Base-by-base conservation (phyloP, 1,284 basidiomycete species). In the Irpex sp. region DNA sequence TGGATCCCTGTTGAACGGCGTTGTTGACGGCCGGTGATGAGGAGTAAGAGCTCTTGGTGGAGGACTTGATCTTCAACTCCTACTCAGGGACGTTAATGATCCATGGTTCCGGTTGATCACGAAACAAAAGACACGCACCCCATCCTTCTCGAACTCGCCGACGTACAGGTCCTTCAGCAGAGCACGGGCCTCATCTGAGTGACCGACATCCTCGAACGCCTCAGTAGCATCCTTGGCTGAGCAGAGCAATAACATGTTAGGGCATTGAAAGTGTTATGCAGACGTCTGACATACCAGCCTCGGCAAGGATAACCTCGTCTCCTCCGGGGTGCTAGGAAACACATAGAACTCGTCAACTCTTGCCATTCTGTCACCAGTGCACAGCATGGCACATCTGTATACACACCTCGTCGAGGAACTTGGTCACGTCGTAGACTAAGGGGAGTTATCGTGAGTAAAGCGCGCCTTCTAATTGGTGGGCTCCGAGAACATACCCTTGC, bases 121-220 rank as follows among this genome's bases (percentile, higher is more conserved):
- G 56, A 4, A 48, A 49, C 9, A 54, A 9, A 33, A 45, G 18
- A 21, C 21, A 81, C 87, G 71, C 76, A 93, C 91, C 56, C 78
- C 75, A 60, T 75, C 80, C 68, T 87, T 80, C 71, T 91, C 88
- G 66, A 96, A 91, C 8, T 90, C 84, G 57, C 93, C 94, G 57
- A 95, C 78, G 58, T 84, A 75, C 86, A 96, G 82, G 69, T 77
- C 84, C 64, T 85, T 83, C 61, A 99, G 83, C 65, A 97, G 84
- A n/a, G 82, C 88, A 63, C 96, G 88, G 16, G 96, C 97, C 77
- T 99, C 97, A 72, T 99, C 97, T 16, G 96, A 98, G 84, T 99
- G 96, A 52, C 97, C 96, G 56, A 99, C 96, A 75, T 99, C 97
- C 79, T 99, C 97, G 72, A 99, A 99, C 10, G 96, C 94, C 74